phyloP scores from a whole-genome alignment of 495 filamentous ascomycete species.

The Zalerion maritima region DNA sequence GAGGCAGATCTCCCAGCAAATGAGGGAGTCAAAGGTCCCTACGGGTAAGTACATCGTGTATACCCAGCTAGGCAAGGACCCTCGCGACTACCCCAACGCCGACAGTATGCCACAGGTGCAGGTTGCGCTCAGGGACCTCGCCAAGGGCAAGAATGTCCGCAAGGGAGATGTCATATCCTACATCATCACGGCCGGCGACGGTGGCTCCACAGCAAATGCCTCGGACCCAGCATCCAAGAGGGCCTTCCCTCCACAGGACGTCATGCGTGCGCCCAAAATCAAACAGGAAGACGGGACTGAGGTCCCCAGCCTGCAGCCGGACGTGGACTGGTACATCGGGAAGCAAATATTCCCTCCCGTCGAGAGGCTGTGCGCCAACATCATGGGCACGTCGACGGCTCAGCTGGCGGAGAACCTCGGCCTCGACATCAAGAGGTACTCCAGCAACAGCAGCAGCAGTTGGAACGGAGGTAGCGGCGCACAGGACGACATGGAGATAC shows the following conservation, averaged over 20 bases:
- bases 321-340: slow-evolving; percentile 90
- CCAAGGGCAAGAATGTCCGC: slow-evolving; percentile 72
- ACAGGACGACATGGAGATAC: slow-evolving; percentile 56
- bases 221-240: slow-evolving; percentile 69
- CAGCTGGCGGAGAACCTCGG: slow-evolving; percentile 87
- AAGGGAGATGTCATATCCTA: slow-evolving; percentile 94
- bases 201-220: slow-evolving; percentile 51
- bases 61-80: slow-evolving; percentile 89
- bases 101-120: slow-evolving; percentile 96
- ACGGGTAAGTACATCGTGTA: slow-evolving; percentile 87
- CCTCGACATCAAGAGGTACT: slow-evolving; percentile 78
- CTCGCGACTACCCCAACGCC: slow-evolving; percentile 82
- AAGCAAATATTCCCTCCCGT: slow-evolving; percentile 99
- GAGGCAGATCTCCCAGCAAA: slow-evolving; percentile 61
- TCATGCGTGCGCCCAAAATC: slow-evolving; percentile 57
- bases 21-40: slow-evolving; percentile 63
- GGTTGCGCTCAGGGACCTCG: slow-evolving; percentile 77
- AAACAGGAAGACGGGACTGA: no score
- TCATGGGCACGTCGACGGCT: slow-evolving; percentile 75
- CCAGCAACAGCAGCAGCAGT: slow-evolving; percentile 44
- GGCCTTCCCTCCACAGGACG: slow-evolving; percentile 74
- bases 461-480: slow-evolving; percentile 28
- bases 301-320: slow-evolving; percentile 64
- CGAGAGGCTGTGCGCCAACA: slow-evolving; percentile 92
- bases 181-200: slow-evolving; percentile 74